Conservation (phyloP, 306 rosid species). For the Geum urbanum region DNA sequence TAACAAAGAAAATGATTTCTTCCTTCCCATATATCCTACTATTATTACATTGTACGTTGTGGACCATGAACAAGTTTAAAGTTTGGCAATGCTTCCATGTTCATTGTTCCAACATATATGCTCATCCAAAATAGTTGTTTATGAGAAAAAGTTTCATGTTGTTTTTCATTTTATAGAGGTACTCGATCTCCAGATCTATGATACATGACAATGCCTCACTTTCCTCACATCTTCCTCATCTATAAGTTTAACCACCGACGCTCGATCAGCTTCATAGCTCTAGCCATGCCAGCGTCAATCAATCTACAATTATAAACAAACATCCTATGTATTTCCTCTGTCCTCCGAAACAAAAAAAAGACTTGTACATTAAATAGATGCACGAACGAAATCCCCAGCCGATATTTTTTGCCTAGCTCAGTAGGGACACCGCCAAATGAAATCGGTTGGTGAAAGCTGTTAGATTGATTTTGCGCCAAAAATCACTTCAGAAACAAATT, state of each 20-base stretch:
- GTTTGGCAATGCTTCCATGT: neutral
- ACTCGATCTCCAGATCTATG: neutral
- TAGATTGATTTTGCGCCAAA: conserved; percentile 4
- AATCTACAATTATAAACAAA: neutral
- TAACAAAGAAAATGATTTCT: too few relatives aligned
- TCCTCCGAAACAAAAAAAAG: conserved; percentile 2
- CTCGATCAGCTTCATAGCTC: conserved; percentile 20
- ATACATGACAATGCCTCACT: neutral
- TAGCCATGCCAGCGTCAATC: neutral
- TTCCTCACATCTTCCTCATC: conserved; percentile 29
- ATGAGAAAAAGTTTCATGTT: too few relatives aligned
- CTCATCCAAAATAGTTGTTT: neutral
- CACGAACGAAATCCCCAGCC: conserved; percentile 26
- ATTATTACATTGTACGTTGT: too few relatives aligned
- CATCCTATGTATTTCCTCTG: neutral
- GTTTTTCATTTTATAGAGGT: neutral
- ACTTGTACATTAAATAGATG: neutral
- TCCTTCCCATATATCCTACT: too few relatives aligned
- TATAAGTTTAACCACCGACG: conserved; percentile 39
- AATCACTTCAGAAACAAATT: conserved; percentile 30
- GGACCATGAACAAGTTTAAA: too few relatives aligned
- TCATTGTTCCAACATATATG: conserved; percentile 7
- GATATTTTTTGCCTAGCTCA: conserved; percentile 29
- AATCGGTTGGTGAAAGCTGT: conserved; percentile 41
- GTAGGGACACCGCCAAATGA: conserved; percentile 58